These are phyloP conservation scores for Saccharomyces hybrid DNA, from an alignment of 1,139 yeast genomes.

Conservation along the genomic window DNA sequence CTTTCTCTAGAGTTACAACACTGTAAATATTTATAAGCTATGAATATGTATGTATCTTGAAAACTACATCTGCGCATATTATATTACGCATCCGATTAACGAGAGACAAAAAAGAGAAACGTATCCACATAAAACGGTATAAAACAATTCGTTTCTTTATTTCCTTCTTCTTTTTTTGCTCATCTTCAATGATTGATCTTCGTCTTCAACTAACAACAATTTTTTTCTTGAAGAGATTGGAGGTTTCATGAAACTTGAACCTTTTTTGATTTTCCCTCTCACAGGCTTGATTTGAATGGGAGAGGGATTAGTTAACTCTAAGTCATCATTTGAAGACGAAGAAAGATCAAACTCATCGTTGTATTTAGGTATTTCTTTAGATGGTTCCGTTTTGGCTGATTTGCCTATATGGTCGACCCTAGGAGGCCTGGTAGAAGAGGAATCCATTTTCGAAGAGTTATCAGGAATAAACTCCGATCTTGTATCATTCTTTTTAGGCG, in stretches of 20 bases:
- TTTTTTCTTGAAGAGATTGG: constrained; percentile 16
- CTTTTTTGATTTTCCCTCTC: constrained; percentile 10
- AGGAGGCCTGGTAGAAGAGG: not conserved
- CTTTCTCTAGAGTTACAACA: constrained; percentile 1
- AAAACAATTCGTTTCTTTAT: not conserved
- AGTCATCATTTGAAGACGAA: constrained; percentile 27
- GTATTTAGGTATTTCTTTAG: not conserved
- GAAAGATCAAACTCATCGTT: constrained; percentile 29
- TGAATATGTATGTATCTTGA: not conserved
- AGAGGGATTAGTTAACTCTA: constrained; percentile 29
- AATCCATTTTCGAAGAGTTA: not conserved
- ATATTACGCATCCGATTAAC: not conserved
- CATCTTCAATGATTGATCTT: constrained; percentile 11
- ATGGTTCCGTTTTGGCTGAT: not conserved
- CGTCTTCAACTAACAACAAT: constrained; percentile 19
- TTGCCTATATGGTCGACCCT: not conserved
- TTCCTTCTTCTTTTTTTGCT: constrained; percentile 12
- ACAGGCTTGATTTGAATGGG: constrained; percentile 18
- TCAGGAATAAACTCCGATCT: not conserved
- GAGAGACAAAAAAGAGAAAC: not conserved
- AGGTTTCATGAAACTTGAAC: constrained; percentile 10
- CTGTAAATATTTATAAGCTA: constrained; percentile 2
- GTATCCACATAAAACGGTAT: not conserved
- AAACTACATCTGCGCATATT: not conserved
- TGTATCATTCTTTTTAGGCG: not conserved